Percentiles rank a stretch among this genome's conserved stretches.
These are phyloP conservation scores for Eucalyptus microcorys DNA, from an alignment of 345 rosid genomes.

Conservation along the genomic window DNA sequence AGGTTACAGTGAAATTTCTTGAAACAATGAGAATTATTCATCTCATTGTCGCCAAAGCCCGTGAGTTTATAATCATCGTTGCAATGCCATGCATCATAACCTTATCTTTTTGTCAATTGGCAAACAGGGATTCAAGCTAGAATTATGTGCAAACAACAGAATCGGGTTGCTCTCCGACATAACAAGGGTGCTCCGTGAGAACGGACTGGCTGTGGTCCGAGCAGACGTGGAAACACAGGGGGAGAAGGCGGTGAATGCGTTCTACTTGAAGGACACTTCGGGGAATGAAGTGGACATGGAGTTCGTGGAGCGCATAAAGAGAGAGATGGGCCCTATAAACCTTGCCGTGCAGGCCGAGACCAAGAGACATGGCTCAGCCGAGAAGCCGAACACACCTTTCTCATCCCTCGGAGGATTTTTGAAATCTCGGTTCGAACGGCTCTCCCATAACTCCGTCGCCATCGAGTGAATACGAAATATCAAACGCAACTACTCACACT, in stretches of 20 bases:
- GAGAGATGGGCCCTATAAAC: constrained; percentile 49
- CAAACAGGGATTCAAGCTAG: constrained; percentile 42
- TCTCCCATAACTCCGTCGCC: constrained; percentile 38
- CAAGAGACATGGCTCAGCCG: neutral
- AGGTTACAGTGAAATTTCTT: neutral
- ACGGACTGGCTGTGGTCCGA: constrained; percentile 51
- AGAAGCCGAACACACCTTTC: neutral
- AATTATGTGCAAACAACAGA: constrained; percentile 47
- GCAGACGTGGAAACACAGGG: constrained; percentile 64
- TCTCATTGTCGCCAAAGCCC: neutral
- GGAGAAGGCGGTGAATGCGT: constrained; percentile 37
- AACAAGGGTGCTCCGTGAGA: constrained; percentile 52
- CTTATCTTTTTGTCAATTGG: neutral
- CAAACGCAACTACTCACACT: neutral
- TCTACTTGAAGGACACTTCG: constrained; percentile 40
- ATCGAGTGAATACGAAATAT: neutral
- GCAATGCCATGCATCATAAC: no score
- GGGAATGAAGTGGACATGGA: constrained; percentile 51
- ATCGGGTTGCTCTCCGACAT: constrained; percentile 58
- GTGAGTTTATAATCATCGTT: neutral
- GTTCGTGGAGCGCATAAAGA: constrained; percentile 44
- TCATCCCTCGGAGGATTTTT: constrained; percentile 40
- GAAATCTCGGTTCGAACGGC: constrained; percentile 28
- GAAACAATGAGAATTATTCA: neutral
- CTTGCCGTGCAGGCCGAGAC: constrained; percentile 3